Evolutionary conservation across 805 yeast genomes (phyloP), one percentile per base, ranked within the genome.

Genomic region (Ogataea corticis): DNA sequence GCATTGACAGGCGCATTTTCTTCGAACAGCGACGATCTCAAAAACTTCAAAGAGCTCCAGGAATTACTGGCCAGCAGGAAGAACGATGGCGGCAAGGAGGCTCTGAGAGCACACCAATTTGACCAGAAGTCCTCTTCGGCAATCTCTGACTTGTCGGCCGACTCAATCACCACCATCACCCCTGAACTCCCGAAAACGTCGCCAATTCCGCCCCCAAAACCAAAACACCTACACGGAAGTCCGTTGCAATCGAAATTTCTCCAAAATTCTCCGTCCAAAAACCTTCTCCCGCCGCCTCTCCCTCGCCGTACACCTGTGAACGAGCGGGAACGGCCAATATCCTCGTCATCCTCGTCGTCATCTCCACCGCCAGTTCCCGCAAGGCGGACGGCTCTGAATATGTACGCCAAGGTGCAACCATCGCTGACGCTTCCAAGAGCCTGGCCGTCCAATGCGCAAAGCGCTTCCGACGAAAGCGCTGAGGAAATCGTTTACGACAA

Each of bases 1-100:
- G 87, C 86, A 38, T 87, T 95, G 5, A 75, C 76, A 10, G 75
- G 76, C 34, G 84, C 92, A 0, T 71, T 87, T 57, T 82, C 86
- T n/a, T 79, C 77, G 38, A 50, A 68, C 28, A 57, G 57, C 3
- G 77, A 77, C 21, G 79, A 75, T 41, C 17, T 31, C 7, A 50
- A 54, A 37, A 55, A 53, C 9, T 55, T 54, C n/a, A 51, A 50
- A 25, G 63, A 57, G 18, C 42, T 57, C 7, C 52, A 54, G 40
- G 15, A 37, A 10, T 53, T 59, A 14, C 36, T 62, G 38, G 50
- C 46, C 14, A 19, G 29, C 21, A 14, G 39, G 11, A 14, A 28
- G 11, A 33, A 21, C 18, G n/a, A 6, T 28, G 14, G 13, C 31
- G 31, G 11, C 11, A 28, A n/a, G 5, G 31, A 28, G 4, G 14